Evolutionary conservation across 441 rosid species (phyloP), one percentile per base, ranked within the genome.

Genomic region (Omphalea diandra): DNA sequence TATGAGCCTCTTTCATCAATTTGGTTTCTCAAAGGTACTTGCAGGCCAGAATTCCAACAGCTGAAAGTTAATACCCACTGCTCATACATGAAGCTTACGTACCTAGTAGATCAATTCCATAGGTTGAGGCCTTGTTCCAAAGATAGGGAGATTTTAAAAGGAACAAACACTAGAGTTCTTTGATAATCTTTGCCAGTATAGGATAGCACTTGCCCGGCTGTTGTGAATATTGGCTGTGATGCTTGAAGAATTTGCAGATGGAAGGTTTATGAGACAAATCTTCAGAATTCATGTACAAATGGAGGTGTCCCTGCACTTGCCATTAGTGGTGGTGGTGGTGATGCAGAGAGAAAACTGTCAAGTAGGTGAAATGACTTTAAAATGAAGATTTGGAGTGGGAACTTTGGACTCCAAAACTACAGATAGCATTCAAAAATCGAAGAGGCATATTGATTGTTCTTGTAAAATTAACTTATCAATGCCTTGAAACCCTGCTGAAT

Each of bases 1-100:
- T 89, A 38, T 93, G 87, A 63, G n/a, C n/a, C 70, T 55, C 46
- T 26, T 74, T 57, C 54, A 56, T 11, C 38, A 10, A 56, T 15
- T 57, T 35, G 65, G 46, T 50, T 43, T 49, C 47, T 14, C 29
- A 5, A 20, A 50, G 15, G 58, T 41, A 15, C 49, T 33, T 20
- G 36, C 53, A 52, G 20, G 36, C 68, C 15, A 41, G 68, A 63
- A 50, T 46, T 14, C 31, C 17, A 29, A 22, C 38, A 40, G 46
- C 29, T 11, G 22, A 29, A 69, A 65, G 36, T 35, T 56, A 31
- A 40, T 41, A 40, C 43, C 29, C 10, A 53, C 26, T 49, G 33
- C 31, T 74, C 26, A 0, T 43, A 55, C 11, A 36, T 57, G 6
- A 15, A 36, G 41, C 43, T 33, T 20, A 56, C 38, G 29, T 56